Conservation (phyloP, 2,329 filamentous ascomycete species). For the Alternaria postmessia region DNA sequence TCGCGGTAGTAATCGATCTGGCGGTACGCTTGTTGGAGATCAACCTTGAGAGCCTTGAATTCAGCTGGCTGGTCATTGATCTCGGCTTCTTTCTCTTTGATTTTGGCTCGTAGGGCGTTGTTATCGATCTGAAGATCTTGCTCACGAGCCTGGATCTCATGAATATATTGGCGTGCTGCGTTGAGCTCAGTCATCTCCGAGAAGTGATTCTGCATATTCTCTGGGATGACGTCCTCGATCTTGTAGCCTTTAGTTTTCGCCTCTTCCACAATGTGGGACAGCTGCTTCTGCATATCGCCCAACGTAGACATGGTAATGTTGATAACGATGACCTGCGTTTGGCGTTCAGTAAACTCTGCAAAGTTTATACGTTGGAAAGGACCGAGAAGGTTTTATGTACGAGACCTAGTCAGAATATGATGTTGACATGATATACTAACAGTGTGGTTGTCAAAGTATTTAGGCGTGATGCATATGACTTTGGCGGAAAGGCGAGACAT, state of each 20-base stretch:
- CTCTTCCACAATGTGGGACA: constrained; percentile 20
- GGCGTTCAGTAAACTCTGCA: not conserved
- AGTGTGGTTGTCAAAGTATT: not conserved
- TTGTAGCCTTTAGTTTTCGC: constrained; percentile 22
- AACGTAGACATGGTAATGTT: constrained; percentile 17
- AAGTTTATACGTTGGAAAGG: not conserved
- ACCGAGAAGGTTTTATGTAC: not conserved
- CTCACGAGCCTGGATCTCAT: constrained; percentile 24
- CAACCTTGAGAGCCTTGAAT: constrained; percentile 23
- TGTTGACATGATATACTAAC: constrained; percentile 1
- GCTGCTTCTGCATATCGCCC: constrained; percentile 24
- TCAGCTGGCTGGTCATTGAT: constrained; percentile 25
- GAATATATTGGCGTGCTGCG: constrained; percentile 24
- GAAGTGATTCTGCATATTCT: constrained; percentile 21
- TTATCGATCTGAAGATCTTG: constrained; percentile 17
- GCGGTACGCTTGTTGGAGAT: constrained; percentile 25
- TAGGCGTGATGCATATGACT: not conserved
- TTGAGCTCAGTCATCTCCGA: constrained; percentile 20
- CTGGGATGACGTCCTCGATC: constrained; percentile 25
- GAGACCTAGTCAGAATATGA: not conserved
- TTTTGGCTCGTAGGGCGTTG: constrained; percentile 7
- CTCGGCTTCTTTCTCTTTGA: constrained; percentile 25
- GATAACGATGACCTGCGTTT: not conserved
- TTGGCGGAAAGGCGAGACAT: not conserved
- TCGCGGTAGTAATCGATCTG: constrained; percentile 21